These are phyloP conservation scores for Tetracladium maxilliforme DNA, from an alignment of 2,329 filamentous ascomycete species.

Conservation along the genomic window DNA sequence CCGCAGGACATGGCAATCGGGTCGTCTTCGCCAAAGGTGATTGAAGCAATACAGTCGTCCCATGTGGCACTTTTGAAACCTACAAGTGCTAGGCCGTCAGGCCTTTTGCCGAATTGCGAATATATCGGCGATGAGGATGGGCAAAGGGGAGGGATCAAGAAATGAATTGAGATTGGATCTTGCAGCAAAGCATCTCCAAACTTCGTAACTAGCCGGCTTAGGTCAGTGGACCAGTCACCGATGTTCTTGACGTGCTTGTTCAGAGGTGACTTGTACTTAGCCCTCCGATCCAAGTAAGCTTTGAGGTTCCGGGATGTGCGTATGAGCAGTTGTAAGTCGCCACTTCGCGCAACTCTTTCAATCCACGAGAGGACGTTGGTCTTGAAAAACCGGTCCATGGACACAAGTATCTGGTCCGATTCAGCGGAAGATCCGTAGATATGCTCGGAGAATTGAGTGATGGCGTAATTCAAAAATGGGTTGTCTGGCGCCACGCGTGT, in stretches of 20 bases:
- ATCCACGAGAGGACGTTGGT: slow-evolving; percentile 14
- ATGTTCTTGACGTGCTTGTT: slow-evolving; percentile 10
- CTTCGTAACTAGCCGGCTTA: slow-evolving; percentile 14
- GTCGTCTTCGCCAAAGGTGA: slow-evolving; percentile 4
- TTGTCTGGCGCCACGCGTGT: background rate
- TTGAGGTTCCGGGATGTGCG: slow-evolving; percentile 10
- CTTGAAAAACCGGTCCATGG: slow-evolving; percentile 11
- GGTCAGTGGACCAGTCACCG: slow-evolving; percentile 15
- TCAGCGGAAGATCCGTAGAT: slow-evolving; percentile 5
- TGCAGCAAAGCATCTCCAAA: slow-evolving; percentile 14
- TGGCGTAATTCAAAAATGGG: slow-evolving; percentile 11
- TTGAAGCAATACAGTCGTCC: slow-evolving; percentile 12
- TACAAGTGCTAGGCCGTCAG: slow-evolving; percentile 6
- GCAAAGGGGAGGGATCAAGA: slow-evolving; percentile 19
- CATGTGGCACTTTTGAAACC: slow-evolving; percentile 9
- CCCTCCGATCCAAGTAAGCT: slow-evolving; percentile 10
- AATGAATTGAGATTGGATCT: slow-evolving; percentile 17
- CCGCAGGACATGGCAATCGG: slow-evolving; percentile 5
- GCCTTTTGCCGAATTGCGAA: slow-evolving; percentile 7
- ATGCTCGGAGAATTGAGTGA: slow-evolving; percentile 13
- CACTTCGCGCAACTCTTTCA: slow-evolving; percentile 9
- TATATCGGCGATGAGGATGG: slow-evolving; percentile 9
- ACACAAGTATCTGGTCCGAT: slow-evolving; percentile 8
- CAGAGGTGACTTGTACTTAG: slow-evolving; percentile 9
- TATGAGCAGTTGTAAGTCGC: slow-evolving; percentile 9